Conservation (phyloP, 257 asterid species). For the Petunia axillaris region DNA sequence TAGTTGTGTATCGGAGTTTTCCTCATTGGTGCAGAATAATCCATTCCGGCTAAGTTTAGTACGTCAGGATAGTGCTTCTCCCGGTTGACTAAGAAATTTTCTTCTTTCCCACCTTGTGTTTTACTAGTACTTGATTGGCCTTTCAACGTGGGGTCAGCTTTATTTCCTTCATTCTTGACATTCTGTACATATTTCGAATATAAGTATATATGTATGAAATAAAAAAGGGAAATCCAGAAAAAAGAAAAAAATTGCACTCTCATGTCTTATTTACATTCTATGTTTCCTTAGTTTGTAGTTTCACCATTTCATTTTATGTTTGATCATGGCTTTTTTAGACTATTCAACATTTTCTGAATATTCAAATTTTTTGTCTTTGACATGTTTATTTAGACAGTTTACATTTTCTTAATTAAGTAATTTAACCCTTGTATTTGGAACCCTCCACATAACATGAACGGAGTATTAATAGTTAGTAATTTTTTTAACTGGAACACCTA, state of each 20-base stretch:
- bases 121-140: conserved; percentile 32
- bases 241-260: no score
- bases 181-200: conserved; percentile 38
- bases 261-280: no score
- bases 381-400: no score
- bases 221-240: not conserved
- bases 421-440: no score
- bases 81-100: conserved; percentile 33
- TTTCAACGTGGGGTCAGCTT: conserved; percentile 32
- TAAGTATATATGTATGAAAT: not conserved
- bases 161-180: conserved; percentile 32
- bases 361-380: no score
- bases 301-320: no score
- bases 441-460: no score
- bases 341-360: no score
- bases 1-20: conserved; percentile 77
- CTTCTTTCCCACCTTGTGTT: conserved; percentile 34
- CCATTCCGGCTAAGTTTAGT: conserved; percentile 72
- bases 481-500: conserved; percentile 32
- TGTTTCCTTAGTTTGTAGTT: no score
- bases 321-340: no score
- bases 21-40: conserved; percentile 71
- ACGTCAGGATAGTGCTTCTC: conserved; percentile 50
- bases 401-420: no score
- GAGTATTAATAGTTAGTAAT: not conserved